Evolutionary conservation across 2,329 filamentous ascomycete genomes (phyloP).

Genomic region (Exophiala viscosa): DNA sequence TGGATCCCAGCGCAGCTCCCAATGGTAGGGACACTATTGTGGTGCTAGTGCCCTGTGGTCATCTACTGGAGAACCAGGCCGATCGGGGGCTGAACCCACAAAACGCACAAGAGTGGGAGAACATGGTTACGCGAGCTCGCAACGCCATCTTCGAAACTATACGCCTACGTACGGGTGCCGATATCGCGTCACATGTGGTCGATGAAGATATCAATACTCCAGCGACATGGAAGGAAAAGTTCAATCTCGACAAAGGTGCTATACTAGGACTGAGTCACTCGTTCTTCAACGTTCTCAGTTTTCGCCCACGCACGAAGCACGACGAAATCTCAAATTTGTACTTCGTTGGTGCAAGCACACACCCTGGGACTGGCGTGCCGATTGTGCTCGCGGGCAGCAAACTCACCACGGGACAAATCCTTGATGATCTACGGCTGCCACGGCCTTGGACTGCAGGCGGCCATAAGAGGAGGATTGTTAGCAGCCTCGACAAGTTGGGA

Average conservation of each 20-base stretch:
- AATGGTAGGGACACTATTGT: constrained; percentile 62
- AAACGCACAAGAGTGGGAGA: constrained; percentile 56
- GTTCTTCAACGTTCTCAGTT: constrained; percentile 54
- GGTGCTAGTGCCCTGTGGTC: constrained; percentile 68
- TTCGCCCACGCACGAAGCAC: constrained; percentile 34
- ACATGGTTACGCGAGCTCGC: constrained; percentile 58
- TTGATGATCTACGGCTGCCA: constrained; percentile 37
- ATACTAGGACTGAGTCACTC: constrained; percentile 69
- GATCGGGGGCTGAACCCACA: constrained; percentile 28
- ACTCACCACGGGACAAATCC: constrained; percentile 55
- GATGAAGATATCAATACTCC: constrained; percentile 67
- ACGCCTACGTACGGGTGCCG: constrained; percentile 56
- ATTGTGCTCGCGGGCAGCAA: constrained; percentile 68
- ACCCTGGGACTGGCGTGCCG: constrained; percentile 72
- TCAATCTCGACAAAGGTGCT: constrained; percentile 71
- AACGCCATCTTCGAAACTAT: constrained; percentile 60
- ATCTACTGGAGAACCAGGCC: constrained; percentile 47
- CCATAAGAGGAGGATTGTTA: constrained; percentile 19
- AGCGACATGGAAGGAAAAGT: constrained; percentile 59
- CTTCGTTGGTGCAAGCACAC: constrained; percentile 71
- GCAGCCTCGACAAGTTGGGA: constrained; percentile 21
- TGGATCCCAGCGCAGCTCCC: constrained; percentile 66
- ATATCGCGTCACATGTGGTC: constrained; percentile 48
- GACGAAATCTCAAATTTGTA: constrained; percentile 47
- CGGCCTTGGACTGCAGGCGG: constrained; percentile 39